Evolutionary conservation across 2,329 filamentous ascomycete species (phyloP), one percentile per base, ranked within the genome.

Genomic region (Xylaria sp.): DNA sequence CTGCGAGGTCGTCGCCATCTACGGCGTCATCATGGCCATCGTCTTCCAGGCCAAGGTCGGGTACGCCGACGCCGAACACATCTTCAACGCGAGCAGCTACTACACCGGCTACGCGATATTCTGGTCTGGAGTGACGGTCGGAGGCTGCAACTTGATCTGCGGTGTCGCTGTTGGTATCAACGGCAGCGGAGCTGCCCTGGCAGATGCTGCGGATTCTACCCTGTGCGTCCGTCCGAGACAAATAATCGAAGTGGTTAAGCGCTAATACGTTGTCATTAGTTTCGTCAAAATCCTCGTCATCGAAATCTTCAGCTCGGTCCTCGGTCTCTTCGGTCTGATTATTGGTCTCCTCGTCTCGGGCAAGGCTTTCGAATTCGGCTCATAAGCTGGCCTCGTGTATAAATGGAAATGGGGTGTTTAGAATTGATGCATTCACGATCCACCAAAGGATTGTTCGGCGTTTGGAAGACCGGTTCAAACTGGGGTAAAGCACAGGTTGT

Each of bases 21-120:
- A 99, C 82, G 95, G 95, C 68, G 93, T 99, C 76, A 99, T 99
- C 78, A 99, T 99, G 92, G 89, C 92, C 67, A 99, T 99, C 72
- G 90, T 99, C 68, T 97, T 97, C 79, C 95, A 92, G 41, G 84
- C 92, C 58, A 96, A 97, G 76, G 78, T 99, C 66, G 82, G 84
- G 65, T 73, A 81, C 51, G 82, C 94, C 24, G 70, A 79, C 40
- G 81, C 82, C 52, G 83, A 87, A 38, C 80, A 82, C 17, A 74
- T 92, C 24, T 89, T 88, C 76, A 88, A 88, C 11, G 85, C 83
- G 48, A 86, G 85, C 71, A 91, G 91, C 69, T 94, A 93, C 78
- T 99, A 96, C 73, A 97, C 92, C 20, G 94, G 94, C 62, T 99
- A 87, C 71, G 92, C 94, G 29, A 78, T 99, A 48, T 99, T 99